Conservation (phyloP, 2,329 filamentous ascomycete genomes). For the Sodiomyces alkalinus region DNA sequence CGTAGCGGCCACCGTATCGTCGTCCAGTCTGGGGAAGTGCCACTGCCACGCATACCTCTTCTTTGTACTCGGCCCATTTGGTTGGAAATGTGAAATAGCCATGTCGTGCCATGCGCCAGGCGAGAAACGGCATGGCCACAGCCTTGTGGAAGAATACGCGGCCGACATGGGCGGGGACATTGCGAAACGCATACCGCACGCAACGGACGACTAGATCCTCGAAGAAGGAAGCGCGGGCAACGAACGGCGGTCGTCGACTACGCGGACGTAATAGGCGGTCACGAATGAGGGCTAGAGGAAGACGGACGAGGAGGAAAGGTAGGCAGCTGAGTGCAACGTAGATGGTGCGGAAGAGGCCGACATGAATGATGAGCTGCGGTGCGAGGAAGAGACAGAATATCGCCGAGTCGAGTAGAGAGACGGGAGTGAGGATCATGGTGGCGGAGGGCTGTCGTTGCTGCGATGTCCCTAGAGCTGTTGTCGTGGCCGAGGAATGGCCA, state of each 20-base stretch:
- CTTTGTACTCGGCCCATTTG: slow-evolving; percentile 39
- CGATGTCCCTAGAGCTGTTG: too few relatives aligned
- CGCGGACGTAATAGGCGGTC: slow-evolving; percentile 36
- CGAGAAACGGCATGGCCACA: slow-evolving; percentile 59
- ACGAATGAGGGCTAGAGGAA: slow-evolving; percentile 42
- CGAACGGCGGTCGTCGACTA: slow-evolving; percentile 32
- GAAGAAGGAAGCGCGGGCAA: slow-evolving; percentile 54
- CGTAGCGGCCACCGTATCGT: too few relatives aligned
- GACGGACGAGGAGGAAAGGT: slow-evolving; percentile 49
- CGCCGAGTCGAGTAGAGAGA: slow-evolving; percentile 62
- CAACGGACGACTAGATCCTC: slow-evolving; percentile 66
- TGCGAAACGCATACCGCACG: slow-evolving; percentile 62
- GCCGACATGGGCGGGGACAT: slow-evolving; percentile 52
- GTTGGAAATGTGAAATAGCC: slow-evolving; percentile 48
- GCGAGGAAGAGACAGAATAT: slow-evolving; percentile 57
- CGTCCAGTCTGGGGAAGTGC: neutral
- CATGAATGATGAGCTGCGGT: slow-evolving; percentile 55
- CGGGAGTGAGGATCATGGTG: slow-evolving; percentile 56
- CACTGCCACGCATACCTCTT: slow-evolving; percentile 21
- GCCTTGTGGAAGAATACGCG: slow-evolving; percentile 64
- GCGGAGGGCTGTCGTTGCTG: neutral
- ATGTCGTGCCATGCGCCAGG: slow-evolving; percentile 61
- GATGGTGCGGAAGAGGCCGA: slow-evolving; percentile 44
- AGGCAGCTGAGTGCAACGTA: slow-evolving; percentile 44
- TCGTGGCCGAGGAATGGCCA: neutral